Evolutionary conservation across 2,329 filamentous ascomycete species (phyloP).

Genomic region (Aspergillus calidoustus): DNA sequence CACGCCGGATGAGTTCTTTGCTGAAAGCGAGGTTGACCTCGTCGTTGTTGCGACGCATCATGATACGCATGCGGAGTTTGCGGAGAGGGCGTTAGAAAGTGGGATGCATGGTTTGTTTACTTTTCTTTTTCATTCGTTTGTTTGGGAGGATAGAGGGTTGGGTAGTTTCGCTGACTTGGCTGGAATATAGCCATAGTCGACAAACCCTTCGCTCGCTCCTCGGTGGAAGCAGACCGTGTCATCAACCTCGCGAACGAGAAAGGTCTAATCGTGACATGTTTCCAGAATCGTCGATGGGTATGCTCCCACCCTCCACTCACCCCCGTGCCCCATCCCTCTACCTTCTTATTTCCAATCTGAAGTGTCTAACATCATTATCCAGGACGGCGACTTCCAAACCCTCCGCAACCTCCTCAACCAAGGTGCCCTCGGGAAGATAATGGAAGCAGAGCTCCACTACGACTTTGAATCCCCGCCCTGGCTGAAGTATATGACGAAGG

Average conservation of each 20-base stretch:
- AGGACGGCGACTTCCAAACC: not conserved
- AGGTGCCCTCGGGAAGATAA: not conserved
- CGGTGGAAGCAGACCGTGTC: slow-evolving; percentile 2
- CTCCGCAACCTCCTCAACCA: not conserved
- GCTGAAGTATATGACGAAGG: not conserved
- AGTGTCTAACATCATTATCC: not conserved
- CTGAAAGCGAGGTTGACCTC: not conserved
- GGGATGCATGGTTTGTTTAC: slow-evolving; percentile 1
- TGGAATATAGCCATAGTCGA: slow-evolving; percentile 1
- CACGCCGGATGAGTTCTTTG: not conserved
- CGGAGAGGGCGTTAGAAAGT: not conserved
- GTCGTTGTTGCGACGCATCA: not conserved
- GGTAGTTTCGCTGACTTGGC: too few species aligned
- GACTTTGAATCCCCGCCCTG: not conserved
- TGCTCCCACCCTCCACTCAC: not conserved
- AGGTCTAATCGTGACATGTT: not conserved
- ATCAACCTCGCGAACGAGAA: not conserved
- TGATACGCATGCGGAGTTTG: not conserved
- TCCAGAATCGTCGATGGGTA: slow-evolving; percentile 7
- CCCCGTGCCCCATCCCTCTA: too few species aligned
- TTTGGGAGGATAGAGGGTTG: too few species aligned
- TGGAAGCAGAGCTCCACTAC: not conserved
- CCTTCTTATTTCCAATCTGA: too few species aligned
- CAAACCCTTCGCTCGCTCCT: slow-evolving; percentile 2
- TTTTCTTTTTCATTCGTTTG: too few species aligned